Evolutionary conservation across 352 stramenopile genomes (phyloP), one percentile per base, ranked within the genome.

Genomic region (Phytophthora tubulina): DNA sequence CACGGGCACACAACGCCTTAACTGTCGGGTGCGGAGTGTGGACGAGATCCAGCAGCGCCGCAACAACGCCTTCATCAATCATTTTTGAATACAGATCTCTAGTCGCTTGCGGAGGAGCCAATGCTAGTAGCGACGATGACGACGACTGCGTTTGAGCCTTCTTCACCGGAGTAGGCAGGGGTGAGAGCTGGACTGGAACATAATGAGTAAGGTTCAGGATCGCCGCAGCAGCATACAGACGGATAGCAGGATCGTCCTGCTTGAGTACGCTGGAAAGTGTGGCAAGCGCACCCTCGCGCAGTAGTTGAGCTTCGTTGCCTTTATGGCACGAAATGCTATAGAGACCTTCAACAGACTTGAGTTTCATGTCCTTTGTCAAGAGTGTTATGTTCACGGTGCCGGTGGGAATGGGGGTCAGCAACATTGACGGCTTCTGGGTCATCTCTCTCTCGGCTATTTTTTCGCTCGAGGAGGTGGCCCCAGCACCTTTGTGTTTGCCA

Each of bases 321-420:
- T 77, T 78, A 49, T 91, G 82, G 49, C 77, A 94, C 11, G 89
- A 96, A 30, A 96, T 84, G 56, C 85, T 93, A 59, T 94, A 95
- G 13, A 96, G 62, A 0, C 89, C 88, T 54, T 96, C 87, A 30
- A 88, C 73, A 44, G 84, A 90, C 59, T 91, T 91, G 55, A 94
- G 68, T 58, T 94, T 94, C 76, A 89, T 88, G 13, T 95, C 86
- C 11, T 82, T 81, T 0, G 82, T 87, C 30, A 94, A 54, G 39
- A 76, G 35, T 42, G 59, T 52, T 4, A 70, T 63, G 56, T 57
- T 84, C 35, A 76, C 54, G 31, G 44, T 11, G 7, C 45, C 56
- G 42, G 55, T 53, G 30, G 53, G 41, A 9, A 63, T 64, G 8
- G 65, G 48, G n/a, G 54, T 56, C 30, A 70, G 30, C 42, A 39